A percentile compares a stretch with the other conserved stretches of the same genome.
Conservation (phyloP, 441 rosid species). For the Lepidium campestre region DNA sequence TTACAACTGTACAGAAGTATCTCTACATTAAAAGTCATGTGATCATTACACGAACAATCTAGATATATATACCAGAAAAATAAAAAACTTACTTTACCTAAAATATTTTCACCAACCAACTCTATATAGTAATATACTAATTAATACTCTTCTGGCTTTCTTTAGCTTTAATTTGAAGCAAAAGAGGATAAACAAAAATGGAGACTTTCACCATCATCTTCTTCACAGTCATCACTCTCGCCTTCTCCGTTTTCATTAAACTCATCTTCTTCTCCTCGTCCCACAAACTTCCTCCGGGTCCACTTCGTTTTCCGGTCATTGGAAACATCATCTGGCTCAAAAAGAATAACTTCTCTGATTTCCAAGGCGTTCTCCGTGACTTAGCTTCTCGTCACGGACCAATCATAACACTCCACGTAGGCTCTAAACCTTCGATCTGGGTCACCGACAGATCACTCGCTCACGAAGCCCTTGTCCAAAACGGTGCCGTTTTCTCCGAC, state of each 20-base stretch:
- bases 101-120: too few relatives aligned
- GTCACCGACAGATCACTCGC: constrained; percentile 28
- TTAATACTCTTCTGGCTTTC: neutral
- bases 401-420: constrained; percentile 27
- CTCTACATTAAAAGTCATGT: neutral
- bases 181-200: constrained; percentile 5
- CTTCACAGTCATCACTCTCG: constrained; percentile 5
- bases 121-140: too few relatives aligned
- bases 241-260: constrained; percentile 15
- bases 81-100: too few relatives aligned
- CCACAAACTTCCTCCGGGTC: constrained; percentile 29
- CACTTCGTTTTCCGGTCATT: constrained; percentile 17
- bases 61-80: too few relatives aligned
- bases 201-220: constrained; percentile 23
- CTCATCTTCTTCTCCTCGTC: constrained; percentile 6
- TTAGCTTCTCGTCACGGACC: constrained; percentile 28
- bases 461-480: constrained; percentile 29
- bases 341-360: constrained; percentile 27
- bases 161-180: neutral
- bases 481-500: constrained; percentile 26
- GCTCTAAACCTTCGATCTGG: constrained; percentile 28
- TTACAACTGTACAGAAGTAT: neutral
- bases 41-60: too few relatives aligned
- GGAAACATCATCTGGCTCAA: constrained; percentile 33
- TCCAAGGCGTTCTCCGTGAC: constrained; percentile 28